Evolutionary conservation across 257 asterid species (phyloP), one percentile per base, ranked within the genome.

Genomic region (Salvia splendens): DNA sequence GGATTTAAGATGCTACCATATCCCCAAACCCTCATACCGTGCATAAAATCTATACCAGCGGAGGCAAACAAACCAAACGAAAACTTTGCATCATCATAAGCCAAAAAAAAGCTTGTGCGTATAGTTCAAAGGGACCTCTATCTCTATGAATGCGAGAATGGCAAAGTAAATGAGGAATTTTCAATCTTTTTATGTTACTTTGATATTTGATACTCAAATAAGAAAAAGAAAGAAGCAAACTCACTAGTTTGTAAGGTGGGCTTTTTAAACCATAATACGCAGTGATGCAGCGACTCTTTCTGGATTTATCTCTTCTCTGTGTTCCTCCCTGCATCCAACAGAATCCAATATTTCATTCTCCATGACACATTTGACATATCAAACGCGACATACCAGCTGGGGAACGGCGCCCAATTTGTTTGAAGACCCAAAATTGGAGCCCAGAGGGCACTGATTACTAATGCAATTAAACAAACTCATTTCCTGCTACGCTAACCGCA

Each of bases 161-260:
- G 48, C 20, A 33, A 24, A 41, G 49, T 7, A 16, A 24, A 38
- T 20, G 24, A 69, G 42, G 47, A 9, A 17, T 20, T 33, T 15
- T 12, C 14, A 4, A 48, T 15, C 40, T 2, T 58, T 12, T 36
- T 4, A 38, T 36, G 49, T 32, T 16, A 9, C 30, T 49, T 16
- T 51, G 50, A 51, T 54, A 24, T 36, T 55, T 10, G n/a, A 30
- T 28, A 30, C 40, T 12, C 53, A 51, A 0, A 24, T 7, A 54
- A 8, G 8, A 35, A 41, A 56, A 3, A 9, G 17, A 38, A 30
- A 38, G 5, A 46, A 51, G 63, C 30, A 63, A 54, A 68, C 93
- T 85, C 79, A 92, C 98, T 24, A 87, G 95, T 54, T 85, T 70
- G 78, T 86, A 92, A 51, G 97, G 95, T 17, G 95, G 98, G 52